Percentiles rank a stretch among this genome's conserved stretches.
Conservation (phyloP, 1,139 yeast genomes). For the Candida anutae region DNA sequence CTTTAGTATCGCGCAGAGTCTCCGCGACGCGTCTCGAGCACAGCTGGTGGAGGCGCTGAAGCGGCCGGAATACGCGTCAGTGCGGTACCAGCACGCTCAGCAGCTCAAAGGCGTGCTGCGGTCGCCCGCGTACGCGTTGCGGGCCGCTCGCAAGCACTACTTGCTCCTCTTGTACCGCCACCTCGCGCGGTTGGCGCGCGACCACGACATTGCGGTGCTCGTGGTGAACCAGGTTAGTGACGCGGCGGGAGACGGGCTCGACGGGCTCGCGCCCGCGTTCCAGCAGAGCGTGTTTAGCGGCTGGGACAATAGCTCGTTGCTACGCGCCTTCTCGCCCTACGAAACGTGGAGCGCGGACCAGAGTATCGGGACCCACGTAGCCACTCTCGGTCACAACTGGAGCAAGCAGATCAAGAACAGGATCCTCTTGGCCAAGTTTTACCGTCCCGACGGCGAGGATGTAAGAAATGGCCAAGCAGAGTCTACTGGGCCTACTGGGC, state of each 20-base stretch:
- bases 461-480: too few relatives aligned
- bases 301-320: conserved; percentile 48
- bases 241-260: conserved; percentile 29
- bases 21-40: conserved; percentile 5
- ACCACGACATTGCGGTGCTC: conserved; percentile 52
- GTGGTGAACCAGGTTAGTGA: conserved; percentile 81
- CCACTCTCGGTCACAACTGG: conserved; percentile 39
- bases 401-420: conserved; percentile 23
- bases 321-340: conserved; percentile 4
- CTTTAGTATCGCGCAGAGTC: conserved; percentile 20
- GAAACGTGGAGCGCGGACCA: conserved; percentile 1
- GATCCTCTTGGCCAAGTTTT: conserved; percentile 27
- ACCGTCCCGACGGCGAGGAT: too few relatives aligned
- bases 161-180: conserved; percentile 39
- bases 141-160: conserved; percentile 33
- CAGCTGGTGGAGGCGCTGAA: conserved; percentile 14
- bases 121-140: conserved; percentile 21
- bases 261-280: too few relatives aligned
- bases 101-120: conserved; percentile 22
- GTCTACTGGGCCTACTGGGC: too few relatives aligned
- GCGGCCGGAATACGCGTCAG: conserved; percentile 16
- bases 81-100: conserved; percentile 19
- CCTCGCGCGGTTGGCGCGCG: conserved; percentile 43
- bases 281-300: conserved; percentile 73
- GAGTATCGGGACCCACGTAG: conserved; percentile 20